Percentiles rank a stretch among this genome's conserved stretches.
Evolutionary conservation across 129 eudicot genomes (phyloP).

Genomic region (Glebionis coronaria): DNA sequence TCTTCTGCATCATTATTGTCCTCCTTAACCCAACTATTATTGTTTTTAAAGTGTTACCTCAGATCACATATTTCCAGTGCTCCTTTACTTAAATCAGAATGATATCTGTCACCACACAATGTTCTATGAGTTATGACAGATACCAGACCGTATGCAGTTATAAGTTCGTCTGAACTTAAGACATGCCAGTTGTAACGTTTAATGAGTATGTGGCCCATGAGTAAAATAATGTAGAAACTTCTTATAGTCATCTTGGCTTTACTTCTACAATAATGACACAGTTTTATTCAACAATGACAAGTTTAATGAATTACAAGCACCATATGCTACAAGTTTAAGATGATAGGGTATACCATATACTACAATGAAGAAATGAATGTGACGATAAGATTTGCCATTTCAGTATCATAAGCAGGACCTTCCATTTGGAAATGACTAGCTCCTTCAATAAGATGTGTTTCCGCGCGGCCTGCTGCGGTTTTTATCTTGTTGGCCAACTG

Average conservation of each 20-base stretch:
- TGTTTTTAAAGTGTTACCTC: too few relatives aligned
- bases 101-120: neutral
- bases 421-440: constrained; percentile 83
- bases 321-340: constrained; percentile 14
- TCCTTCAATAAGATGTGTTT: constrained; percentile 72
- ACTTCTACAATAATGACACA: constrained; percentile 9
- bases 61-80: too few relatives aligned
- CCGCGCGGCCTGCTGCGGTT: constrained; percentile 63
- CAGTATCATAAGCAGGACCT: constrained; percentile 61
- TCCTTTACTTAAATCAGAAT: neutral
- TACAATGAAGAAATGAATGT: constrained; percentile 52
- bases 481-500: constrained; percentile 74
- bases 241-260: neutral
- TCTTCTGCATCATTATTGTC: too few relatives aligned
- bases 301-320: constrained; percentile 1
- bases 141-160: neutral
- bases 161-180: too few relatives aligned
- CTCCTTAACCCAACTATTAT: too few relatives aligned
- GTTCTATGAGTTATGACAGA: neutral
- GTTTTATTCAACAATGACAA: constrained; percentile 8
- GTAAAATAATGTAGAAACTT: neutral
- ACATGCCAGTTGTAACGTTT: neutral
- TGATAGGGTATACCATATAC: neutral
- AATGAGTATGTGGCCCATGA: constrained; percentile 6
- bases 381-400: constrained; percentile 56